phyloP scores from a whole-genome alignment of 78 protist species.

The Tieghemostelium lacteum region DNA sequence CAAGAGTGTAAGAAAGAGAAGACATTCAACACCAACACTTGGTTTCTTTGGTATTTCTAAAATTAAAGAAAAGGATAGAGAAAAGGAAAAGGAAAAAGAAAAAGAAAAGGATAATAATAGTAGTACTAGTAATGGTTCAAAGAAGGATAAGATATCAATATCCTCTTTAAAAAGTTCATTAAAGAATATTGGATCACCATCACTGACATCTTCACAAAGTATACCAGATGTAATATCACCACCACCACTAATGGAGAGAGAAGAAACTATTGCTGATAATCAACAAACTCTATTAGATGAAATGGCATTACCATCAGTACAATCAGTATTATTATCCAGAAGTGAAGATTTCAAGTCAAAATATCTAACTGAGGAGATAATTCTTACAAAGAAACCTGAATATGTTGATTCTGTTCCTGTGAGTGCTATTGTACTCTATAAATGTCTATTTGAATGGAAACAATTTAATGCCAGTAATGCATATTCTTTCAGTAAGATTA shows the following conservation, averaged over 20 bases:
- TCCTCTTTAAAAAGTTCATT: neutral
- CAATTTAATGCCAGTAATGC: constrained; percentile 10
- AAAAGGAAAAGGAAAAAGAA: neutral
- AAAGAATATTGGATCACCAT: neutral
- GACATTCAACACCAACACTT: constrained; percentile 59
- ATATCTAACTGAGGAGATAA: constrained; percentile 57
- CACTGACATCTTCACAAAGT: neutral
- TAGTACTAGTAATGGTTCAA: no score
- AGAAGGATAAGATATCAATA: constrained; percentile 8
- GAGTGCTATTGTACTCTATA: constrained; percentile 33
- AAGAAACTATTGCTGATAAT: constrained; percentile 1
- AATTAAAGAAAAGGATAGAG: neutral
- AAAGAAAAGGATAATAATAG: neutral
- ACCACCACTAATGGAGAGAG: neutral
- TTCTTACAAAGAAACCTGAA: constrained; percentile 55
- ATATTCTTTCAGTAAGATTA: no score
- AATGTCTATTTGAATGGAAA: constrained; percentile 73
- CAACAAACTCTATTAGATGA: neutral
- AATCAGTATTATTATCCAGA: constrained; percentile 41
- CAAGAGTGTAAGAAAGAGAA: constrained; percentile 28
- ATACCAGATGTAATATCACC: neutral
- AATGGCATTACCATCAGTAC: neutral
- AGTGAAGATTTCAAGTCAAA: constrained; percentile 41
- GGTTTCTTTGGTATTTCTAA: constrained; percentile 2
- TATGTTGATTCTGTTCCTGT: constrained; percentile 42